Evolutionary conservation across 1,139 yeast genomes (phyloP).

Genomic region (Taphrina communis): DNA sequence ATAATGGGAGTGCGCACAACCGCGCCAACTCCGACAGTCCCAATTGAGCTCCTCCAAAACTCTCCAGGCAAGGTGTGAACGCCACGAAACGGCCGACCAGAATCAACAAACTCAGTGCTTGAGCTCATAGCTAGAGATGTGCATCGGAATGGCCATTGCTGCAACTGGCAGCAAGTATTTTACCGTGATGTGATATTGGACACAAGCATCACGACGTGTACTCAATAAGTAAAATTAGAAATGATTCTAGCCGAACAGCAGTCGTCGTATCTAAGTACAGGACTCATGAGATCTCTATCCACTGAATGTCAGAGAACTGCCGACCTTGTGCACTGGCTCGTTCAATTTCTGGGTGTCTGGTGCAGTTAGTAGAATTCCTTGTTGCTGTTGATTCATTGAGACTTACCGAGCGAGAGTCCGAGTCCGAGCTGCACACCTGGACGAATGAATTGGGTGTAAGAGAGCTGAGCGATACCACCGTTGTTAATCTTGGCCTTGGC

Average conservation of each 20-base stretch:
- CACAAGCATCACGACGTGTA: not conserved
- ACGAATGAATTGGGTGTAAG: conserved; percentile 94
- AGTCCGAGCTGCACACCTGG: conserved; percentile 97
- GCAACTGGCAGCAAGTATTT: too few relatives aligned
- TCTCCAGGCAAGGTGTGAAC: not conserved
- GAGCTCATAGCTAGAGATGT: too few relatives aligned
- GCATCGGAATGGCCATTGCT: too few relatives aligned
- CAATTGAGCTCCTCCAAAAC: conserved; percentile 6
- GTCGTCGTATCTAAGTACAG: conserved; percentile 3
- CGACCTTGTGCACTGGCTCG: conserved; percentile 91
- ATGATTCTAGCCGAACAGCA: not conserved
- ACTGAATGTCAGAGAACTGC: conserved; percentile 43
- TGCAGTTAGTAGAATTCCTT: conserved; percentile 48
- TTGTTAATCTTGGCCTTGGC: conserved; percentile 87
- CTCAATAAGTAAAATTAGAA: conserved; percentile 7
- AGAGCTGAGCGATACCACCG: conserved; percentile 91
- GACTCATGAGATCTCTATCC: conserved; percentile 34
- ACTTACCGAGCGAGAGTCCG: conserved; percentile 81
- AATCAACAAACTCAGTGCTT: too few relatives aligned
- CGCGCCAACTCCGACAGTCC: conserved; percentile 19
- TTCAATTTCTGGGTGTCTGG: conserved; percentile 64
- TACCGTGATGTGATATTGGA: too few relatives aligned
- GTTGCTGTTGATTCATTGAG: conserved; percentile 59
- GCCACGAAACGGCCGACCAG: not conserved
- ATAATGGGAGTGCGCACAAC: conserved; percentile 6